Evolutionary conservation across 2,329 filamentous ascomycete species (phyloP), one percentile per base, ranked within the genome.

Genomic region (Botrytis byssoidea): DNA sequence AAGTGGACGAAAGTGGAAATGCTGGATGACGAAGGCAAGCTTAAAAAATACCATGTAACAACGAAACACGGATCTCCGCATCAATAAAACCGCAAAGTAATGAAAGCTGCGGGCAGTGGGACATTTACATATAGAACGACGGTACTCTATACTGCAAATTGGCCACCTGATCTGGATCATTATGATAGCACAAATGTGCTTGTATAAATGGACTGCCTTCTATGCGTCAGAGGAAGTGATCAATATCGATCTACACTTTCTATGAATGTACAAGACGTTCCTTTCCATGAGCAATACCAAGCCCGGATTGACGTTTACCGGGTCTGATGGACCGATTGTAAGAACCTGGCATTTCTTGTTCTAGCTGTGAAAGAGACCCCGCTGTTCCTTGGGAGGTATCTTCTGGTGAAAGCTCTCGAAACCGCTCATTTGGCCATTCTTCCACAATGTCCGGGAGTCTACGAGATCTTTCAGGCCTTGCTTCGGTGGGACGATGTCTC

Each of bases 1-100:
- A 81, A 66, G 74, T 75, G 44, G 75, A 78, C 37, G 77, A 77
- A 32, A 63, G 73, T 63, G 71, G 35, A 48, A 77, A 76, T 65
- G 18, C 42, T 35, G 69, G 64, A 44, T 76, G 73, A 77, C 16
- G 29, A 61, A 6, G 22, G n/a, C 29, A 22, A 69, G n/a, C 29
- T 35, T 55, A 40, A 44, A 67, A 67, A 16, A 69, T 57, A 32
- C 51, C 48, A 57, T 40, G 29, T 29, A 68, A 60, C 7, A 60
- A 22, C 32, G 8, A 64, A 63, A 64, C 14, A 63, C 42, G 20
- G 42, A 69, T 25, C 65, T 29, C 51, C 57, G 7, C 20, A 42
- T 20, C n/a, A 42, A 3, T 25, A 18, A 57, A 29, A 9, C 37
- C 18, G 12, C 29, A 3, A 37, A 69, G 48, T 25, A 44, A 32